These are phyloP conservation scores for Candida arabinofermentans DNA, from an alignment of 805 yeast genomes.

Conservation along the genomic window DNA sequence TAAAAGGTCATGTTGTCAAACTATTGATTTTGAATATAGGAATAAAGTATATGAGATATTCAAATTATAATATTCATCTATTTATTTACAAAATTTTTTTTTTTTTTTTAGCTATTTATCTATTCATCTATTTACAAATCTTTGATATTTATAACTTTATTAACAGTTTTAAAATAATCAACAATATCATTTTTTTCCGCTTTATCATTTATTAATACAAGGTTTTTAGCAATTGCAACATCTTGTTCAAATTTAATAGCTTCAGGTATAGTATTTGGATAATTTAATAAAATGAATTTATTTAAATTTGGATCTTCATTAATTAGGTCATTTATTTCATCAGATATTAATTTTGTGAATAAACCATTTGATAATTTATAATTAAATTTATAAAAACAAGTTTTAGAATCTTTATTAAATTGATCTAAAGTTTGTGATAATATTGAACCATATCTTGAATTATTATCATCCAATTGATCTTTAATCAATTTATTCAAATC, in stretches of 20 bases:
- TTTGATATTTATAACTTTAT: conserved; percentile 37
- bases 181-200: conserved; percentile 45
- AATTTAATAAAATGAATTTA: conserved; percentile 49
- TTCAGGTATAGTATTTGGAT: conserved; percentile 60
- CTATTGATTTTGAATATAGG: conserved; percentile 19
- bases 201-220: conserved; percentile 31
- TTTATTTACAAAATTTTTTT: not conserved
- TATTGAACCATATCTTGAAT: conserved; percentile 47
- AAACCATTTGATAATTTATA: conserved; percentile 39
- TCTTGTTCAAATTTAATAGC: conserved; percentile 73
- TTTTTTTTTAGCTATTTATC: not conserved
- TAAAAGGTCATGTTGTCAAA: conserved; percentile 22
- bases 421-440: conserved; percentile 39
- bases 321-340: conserved; percentile 26
- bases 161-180: conserved; percentile 65
- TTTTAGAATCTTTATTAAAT: conserved; percentile 24
- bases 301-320: conserved; percentile 34
- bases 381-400: conserved; percentile 27
- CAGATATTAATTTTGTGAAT: conserved; percentile 45
- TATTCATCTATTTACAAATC: conserved; percentile 6
- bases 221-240: conserved; percentile 43
- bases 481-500: conserved; percentile 49
- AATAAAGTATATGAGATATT: conserved; percentile 11
- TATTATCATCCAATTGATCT: conserved; percentile 38
- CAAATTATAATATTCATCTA: not conserved